Evolutionary conservation across 176 grass and related monocot genomes (phyloP).

Genomic region (Oryza nivara): DNA sequence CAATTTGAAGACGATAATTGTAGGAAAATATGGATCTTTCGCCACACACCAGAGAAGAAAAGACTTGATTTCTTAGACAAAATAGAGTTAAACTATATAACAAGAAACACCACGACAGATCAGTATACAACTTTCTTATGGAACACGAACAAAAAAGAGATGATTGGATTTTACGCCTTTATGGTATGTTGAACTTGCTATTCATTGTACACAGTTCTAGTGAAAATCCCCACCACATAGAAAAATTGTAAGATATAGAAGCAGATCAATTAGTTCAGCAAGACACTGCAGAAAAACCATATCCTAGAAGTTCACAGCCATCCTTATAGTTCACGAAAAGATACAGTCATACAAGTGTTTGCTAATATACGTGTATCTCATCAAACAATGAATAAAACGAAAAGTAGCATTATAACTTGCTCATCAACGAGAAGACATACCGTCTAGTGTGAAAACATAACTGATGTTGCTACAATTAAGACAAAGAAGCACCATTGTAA

Average conservation of each 20-base stretch:
- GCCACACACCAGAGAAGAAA: not conserved
- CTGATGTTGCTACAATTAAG: not conserved
- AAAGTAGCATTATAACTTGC: not conserved
- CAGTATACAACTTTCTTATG: not conserved
- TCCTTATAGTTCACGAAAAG: not conserved
- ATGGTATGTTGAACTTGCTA: not conserved
- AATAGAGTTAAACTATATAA: not conserved
- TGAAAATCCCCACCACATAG: not conserved
- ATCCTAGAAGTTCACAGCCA: not conserved
- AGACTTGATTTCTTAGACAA: not conserved
- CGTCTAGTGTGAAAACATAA: not conserved
- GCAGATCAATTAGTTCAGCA: not conserved
- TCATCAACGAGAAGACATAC: not conserved
- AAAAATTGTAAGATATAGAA: not conserved
- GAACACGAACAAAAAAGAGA: too few relatives aligned
- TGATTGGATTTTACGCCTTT: not conserved
- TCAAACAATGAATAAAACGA: not conserved
- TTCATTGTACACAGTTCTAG: not conserved
- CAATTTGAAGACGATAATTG: not conserved
- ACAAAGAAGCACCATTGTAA: not conserved
- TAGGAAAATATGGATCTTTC: not conserved
- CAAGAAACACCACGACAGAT: not conserved
- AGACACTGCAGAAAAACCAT: not conserved
- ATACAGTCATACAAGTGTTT: not conserved
- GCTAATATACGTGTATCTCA: not conserved